These are phyloP conservation scores for Citrullus mucosospermus DNA, from an alignment of 306 rosid genomes.

Conservation along the genomic window DNA sequence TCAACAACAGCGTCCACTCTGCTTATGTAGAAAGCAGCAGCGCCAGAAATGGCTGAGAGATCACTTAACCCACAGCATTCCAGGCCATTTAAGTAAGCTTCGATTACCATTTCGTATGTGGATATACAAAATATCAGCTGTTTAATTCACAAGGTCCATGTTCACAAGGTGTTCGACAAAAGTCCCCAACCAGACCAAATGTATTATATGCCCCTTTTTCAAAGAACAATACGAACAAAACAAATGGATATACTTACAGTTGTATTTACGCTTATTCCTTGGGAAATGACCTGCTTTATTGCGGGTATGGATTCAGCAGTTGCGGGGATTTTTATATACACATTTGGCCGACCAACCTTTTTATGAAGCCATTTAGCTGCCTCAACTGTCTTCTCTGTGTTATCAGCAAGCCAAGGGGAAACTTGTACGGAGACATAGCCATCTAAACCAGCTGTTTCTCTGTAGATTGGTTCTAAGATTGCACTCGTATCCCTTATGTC, in stretches of 20 bases:
- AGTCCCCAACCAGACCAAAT: neutral
- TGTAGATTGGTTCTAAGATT: constrained; percentile 76
- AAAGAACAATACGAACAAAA: neutral
- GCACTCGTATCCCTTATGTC: constrained; percentile 89
- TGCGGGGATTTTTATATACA: constrained; percentile 85
- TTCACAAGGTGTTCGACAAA: neutral
- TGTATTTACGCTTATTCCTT: constrained; percentile 87
- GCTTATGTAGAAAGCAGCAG: constrained; percentile 95
- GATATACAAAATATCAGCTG: constrained; percentile 85
- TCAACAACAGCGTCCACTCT: constrained; percentile 86
- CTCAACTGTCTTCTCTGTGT: constrained; percentile 59
- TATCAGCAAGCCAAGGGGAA: constrained; percentile 81
- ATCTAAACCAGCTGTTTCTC: constrained; percentile 71
- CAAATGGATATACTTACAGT: constrained; percentile 46
- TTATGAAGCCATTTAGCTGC: constrained; percentile 92
- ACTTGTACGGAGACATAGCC: constrained; percentile 98
- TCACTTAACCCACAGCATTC: constrained; percentile 81
- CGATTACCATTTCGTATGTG: constrained; percentile 90
- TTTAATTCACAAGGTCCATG: neutral
- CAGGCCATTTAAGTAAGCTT: constrained; percentile 90
- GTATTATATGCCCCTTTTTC: neutral
- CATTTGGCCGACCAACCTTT: constrained; percentile 62
- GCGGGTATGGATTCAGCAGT: constrained; percentile 85
- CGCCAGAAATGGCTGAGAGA: constrained; percentile 82
- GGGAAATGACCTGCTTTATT: constrained; percentile 67